phyloP scores from a whole-genome alignment of 2,329 filamentous ascomycete species.

The Ilyonectria destructans region DNA sequence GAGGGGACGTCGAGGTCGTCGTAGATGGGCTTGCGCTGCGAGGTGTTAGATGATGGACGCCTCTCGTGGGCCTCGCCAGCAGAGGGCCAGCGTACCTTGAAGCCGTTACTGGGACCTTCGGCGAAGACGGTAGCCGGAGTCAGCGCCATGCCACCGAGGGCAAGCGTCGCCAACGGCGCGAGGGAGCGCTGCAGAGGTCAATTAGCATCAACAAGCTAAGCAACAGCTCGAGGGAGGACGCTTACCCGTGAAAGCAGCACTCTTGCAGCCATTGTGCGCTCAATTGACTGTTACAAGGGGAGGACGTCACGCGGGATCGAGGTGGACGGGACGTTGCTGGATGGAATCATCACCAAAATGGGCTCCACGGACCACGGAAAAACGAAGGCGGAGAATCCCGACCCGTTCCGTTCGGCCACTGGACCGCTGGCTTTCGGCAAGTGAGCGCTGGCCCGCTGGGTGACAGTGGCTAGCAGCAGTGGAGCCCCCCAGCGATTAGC shows the following conservation, averaged over 20 bases:
- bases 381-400: constrained; percentile 50
- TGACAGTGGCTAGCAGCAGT: constrained; percentile 5
- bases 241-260: constrained; percentile 72
- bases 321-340: constrained; percentile 42
- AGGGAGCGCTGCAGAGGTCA: constrained; percentile 62
- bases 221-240: constrained; percentile 11
- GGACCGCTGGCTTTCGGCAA: constrained; percentile 11
- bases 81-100: constrained; percentile 50
- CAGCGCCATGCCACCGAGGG: constrained; percentile 65
- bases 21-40: constrained; percentile 82
- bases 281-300: constrained; percentile 60
- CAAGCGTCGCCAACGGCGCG: constrained; percentile 69
- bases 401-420: constrained; percentile 43
- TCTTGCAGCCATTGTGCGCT: constrained; percentile 73
- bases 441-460: background rate
- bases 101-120: constrained; percentile 61
- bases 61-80: background rate
- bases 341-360: constrained; percentile 39
- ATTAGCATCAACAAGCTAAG: constrained; percentile 50
- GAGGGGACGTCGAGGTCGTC: constrained; percentile 74
- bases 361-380: constrained; percentile 47
- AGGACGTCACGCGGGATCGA: constrained; percentile 49
- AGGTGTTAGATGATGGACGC: constrained; percentile 25
- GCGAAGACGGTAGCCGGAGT: constrained; percentile 66
- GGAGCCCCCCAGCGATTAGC: constrained; percentile 23